Evolutionary conservation across 768 basidiomycete genomes (phyloP), one percentile per base, ranked within the genome.

Genomic region (Auricularia auricula-judae): DNA sequence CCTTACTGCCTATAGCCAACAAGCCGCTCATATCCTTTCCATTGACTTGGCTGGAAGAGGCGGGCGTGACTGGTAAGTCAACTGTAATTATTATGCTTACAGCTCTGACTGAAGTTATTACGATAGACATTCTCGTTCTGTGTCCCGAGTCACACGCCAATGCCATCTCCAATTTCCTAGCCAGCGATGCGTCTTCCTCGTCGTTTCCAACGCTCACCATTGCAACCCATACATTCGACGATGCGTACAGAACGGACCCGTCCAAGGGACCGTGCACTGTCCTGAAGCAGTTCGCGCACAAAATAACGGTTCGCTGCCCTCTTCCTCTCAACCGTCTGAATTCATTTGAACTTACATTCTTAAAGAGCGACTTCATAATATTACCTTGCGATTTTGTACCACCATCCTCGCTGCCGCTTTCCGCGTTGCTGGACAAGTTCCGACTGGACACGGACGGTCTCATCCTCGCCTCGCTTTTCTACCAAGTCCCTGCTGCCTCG

Each of bases 331-430:
- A 11, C 44, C 8, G 34, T 34, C 35, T 42, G 51, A 56, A 23
- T 14, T 0, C 64, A 42, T 43, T 39, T 14, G n/a, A 21, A 59
- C 64, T 65, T 21, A 65, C 47, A 44, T 23, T 33, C 16, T 16
- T 42, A 36, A 62, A 78, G 76, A 68, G 85, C 66, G 95, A 97
- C 74, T 95, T 97, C 73, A 83, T 97, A 47, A 74, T 98, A 29
- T 81, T 98, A 1, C 89, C 95, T 5, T 97, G 93, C 71, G 95
- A 98, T 73, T 91, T 97, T 61, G 81, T 93, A 23, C 87, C 93
- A 8, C 88, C 93, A 0, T 77, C 86, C 0, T 76, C 83, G 0
- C 79, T 97, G n/a, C 78, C 87, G 4, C 81, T 98, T 5, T 80
- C 81, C 36, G 76, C 75, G 0, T 75, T 97, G 1, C 77, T 97